Evolutionary conservation across 768 basidiomycete genomes (phyloP).

Genomic region (Pleurotus citrinopileatus): DNA sequence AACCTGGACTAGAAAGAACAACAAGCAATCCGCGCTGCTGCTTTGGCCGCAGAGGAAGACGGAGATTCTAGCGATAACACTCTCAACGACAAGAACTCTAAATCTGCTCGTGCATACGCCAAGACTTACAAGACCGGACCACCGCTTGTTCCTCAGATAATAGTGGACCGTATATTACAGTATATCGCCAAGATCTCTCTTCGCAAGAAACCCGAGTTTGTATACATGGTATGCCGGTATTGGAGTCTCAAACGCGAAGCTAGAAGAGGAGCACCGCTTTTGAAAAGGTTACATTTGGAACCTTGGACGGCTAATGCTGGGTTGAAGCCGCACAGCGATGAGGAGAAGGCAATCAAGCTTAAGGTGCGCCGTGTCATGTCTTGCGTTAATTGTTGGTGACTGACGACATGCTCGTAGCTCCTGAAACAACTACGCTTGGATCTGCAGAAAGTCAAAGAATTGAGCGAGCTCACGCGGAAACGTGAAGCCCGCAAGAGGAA

Average conservation of each 20-base stretch:
- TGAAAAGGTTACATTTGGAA: constrained; percentile 92
- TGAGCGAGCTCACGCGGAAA: constrained; percentile 67
- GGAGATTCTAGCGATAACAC: constrained; percentile 36
- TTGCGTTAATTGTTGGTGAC: too few species aligned
- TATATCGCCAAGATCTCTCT: constrained; percentile 73
- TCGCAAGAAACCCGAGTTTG: constrained; percentile 73
- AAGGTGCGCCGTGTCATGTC: too few species aligned
- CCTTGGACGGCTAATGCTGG: constrained; percentile 89
- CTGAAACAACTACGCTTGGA: constrained; percentile 70
- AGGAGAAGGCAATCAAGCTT: constrained; percentile 79
- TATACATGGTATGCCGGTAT: constrained; percentile 80
- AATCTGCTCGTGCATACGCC: constrained; percentile 86
- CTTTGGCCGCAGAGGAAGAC: constrained; percentile 50
- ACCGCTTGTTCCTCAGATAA: constrained; percentile 84
- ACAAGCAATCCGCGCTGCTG: constrained; percentile 54
- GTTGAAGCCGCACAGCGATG: constrained; percentile 66
- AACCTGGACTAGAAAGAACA: constrained; percentile 58
- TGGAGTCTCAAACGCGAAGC: constrained; percentile 98
- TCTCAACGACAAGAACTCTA: constrained; percentile 46
- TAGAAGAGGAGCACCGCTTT: constrained; percentile 85
- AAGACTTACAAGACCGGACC: constrained; percentile 92
- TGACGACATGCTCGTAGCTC: constrained; percentile 30
- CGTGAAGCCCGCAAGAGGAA: constrained; percentile 80
- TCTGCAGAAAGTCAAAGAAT: constrained; percentile 64
- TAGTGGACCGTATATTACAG: constrained; percentile 73